Percentiles rank a stretch among this genome's conserved stretches.
phyloP scores from a whole-genome alignment of 73 alveolate genomes.

The Stentor roeselii region DNA sequence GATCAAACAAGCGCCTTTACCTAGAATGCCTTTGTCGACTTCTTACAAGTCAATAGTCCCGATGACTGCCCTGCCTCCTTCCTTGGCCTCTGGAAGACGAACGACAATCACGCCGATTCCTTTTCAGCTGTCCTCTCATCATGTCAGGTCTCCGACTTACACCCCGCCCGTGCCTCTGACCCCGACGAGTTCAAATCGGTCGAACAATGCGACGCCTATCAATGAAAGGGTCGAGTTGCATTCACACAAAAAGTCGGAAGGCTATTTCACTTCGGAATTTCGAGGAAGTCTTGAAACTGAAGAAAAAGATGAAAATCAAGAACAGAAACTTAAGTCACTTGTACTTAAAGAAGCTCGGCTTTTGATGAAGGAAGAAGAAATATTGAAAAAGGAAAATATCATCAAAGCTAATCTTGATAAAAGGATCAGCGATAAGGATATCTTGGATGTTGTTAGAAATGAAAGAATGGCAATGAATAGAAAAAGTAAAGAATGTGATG shows the following conservation, averaged over 20 bases:
- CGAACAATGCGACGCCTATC: no score
- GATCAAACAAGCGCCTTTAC: background rate
- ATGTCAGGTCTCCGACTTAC: background rate
- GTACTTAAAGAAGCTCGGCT: background rate
- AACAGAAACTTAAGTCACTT: background rate
- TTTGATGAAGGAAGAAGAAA: background rate
- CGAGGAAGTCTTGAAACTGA: background rate
- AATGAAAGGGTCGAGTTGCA: background rate
- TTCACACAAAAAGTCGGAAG: background rate
- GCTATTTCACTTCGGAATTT: background rate
- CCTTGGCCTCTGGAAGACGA: background rate
- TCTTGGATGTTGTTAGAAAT: background rate
- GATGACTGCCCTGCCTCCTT: no score
- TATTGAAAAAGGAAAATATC: background rate
- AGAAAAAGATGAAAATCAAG: background rate
- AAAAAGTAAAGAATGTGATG: background rate
- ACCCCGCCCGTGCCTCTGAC: background rate
- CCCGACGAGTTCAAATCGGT: background rate
- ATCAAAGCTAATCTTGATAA: background rate
- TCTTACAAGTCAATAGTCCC: background rate
- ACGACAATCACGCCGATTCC: background rate
- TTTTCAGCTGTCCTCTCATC: background rate
- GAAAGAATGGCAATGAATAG: background rate
- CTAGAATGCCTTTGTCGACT: background rate
- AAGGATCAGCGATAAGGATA: background rate